phyloP scores from a whole-genome alignment of 495 filamentous ascomycete species.

The Neurospora tetrasperma region DNA sequence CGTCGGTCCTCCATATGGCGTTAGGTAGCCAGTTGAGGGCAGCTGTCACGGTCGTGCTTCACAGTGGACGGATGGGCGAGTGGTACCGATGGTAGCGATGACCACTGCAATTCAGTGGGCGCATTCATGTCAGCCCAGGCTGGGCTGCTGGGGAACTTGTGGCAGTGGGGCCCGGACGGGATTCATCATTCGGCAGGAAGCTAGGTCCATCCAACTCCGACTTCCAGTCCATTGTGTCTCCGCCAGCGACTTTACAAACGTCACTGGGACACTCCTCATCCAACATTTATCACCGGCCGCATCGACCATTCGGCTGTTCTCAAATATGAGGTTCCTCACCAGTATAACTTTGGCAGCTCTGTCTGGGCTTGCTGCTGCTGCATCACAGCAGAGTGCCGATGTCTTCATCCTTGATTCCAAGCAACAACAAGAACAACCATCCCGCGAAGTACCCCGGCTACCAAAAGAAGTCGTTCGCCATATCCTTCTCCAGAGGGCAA shows the following conservation, averaged over 20 bases:
- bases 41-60: background rate
- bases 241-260: background rate
- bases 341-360: slow-evolving; percentile 19
- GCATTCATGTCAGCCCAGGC: background rate
- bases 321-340: slow-evolving; percentile 22
- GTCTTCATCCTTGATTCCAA: slow-evolving; percentile 20
- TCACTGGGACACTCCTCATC: background rate
- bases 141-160: background rate
- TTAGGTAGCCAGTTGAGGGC: background rate
- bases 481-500: slow-evolving; percentile 25
- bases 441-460: slow-evolving; percentile 12
- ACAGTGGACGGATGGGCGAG: background rate
- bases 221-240: slow-evolving; percentile 1
- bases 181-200: background rate
- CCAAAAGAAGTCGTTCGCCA: slow-evolving; percentile 27
- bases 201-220: background rate
- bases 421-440: slow-evolving; percentile 4
- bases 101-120: background rate
- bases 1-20: background rate
- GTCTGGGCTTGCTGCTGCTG: slow-evolving; percentile 14
- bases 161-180: background rate
- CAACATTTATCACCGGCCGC: background rate
- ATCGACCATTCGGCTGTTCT: background rate
- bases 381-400: slow-evolving; percentile 17
- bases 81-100: background rate